A percentile compares a stretch with the other conserved stretches of the same genome.
phyloP scores from a whole-genome alignment of 2,329 filamentous ascomycete genomes.

The Fusarium sp. region DNA sequence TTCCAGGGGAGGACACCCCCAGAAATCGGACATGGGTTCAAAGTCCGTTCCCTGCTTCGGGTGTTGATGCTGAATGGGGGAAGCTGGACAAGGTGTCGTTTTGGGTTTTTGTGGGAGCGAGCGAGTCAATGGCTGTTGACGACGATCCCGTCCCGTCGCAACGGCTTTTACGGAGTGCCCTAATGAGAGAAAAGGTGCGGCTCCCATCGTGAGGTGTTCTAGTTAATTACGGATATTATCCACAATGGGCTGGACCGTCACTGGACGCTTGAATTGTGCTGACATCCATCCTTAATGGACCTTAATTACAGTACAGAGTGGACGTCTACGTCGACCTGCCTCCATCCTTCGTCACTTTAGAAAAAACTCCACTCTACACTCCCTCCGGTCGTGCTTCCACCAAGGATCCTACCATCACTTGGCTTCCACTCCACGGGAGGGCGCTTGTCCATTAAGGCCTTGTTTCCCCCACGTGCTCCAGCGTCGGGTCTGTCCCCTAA shows the following conservation, averaged over 20 bases:
- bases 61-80: slow-evolving; percentile 1
- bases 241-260: neutral
- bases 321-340: neutral
- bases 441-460: slow-evolving; percentile 12
- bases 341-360: slow-evolving; percentile 10
- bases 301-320: neutral
- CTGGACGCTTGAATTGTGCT: neutral
- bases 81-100: slow-evolving; percentile 10
- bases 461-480: slow-evolving; percentile 17
- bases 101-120: slow-evolving; percentile 2
- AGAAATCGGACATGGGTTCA: slow-evolving; percentile 8
- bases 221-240: neutral
- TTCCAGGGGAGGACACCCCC: neutral
- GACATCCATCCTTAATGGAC: neutral
- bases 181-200: neutral
- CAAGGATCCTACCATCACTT: slow-evolving; percentile 18
- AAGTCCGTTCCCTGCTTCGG: slow-evolving; percentile 18
- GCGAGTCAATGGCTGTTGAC: neutral
- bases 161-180: neutral
- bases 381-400: slow-evolving; percentile 14
- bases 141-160: neutral
- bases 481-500: slow-evolving; percentile 1
- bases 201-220: neutral
- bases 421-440: slow-evolving; percentile 1
- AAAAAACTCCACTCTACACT: slow-evolving; percentile 29